These are phyloP conservation scores for Lipomyces yamadae DNA, from an alignment of 805 yeast genomes.

Conservation along the genomic window DNA sequence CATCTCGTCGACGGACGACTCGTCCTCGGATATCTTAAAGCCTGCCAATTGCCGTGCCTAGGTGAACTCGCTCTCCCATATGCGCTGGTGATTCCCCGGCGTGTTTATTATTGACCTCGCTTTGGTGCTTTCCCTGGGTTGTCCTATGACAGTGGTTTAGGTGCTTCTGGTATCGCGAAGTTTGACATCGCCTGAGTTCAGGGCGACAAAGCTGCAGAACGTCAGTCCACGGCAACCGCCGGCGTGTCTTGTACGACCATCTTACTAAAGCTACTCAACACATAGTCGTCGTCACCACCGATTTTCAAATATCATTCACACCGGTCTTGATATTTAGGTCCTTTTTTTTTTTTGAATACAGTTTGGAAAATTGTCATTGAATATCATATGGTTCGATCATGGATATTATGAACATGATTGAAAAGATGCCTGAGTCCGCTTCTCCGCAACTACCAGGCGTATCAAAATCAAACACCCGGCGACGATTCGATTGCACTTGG, in stretches of 20 bases:
- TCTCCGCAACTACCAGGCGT: neutral
- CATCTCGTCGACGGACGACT: neutral
- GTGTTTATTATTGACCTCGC: neutral
- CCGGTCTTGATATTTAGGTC: neutral
- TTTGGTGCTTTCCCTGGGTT: neutral
- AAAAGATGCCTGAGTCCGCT: neutral
- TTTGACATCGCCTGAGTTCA: neutral
- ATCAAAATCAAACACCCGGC: neutral
- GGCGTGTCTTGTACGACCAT: constrained; percentile 1
- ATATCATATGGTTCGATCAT: neutral
- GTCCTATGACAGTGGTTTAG: neutral
- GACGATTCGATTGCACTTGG: constrained; percentile 31
- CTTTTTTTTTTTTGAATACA: neutral
- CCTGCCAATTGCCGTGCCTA: neutral
- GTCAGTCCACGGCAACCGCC: neutral
- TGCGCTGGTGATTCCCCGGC: neutral
- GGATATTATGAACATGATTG: constrained; percentile 15
- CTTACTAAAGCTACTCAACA: neutral
- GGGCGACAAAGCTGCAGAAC: neutral
- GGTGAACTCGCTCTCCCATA: neutral
- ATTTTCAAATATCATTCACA: neutral
- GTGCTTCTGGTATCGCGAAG: neutral
- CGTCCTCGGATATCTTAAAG: neutral
- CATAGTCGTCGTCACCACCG: neutral
- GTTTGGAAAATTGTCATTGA: neutral